Base-by-base conservation (phyloP, 2,329 filamentous ascomycete species). In the Sphaerostilbella broomeana region DNA sequence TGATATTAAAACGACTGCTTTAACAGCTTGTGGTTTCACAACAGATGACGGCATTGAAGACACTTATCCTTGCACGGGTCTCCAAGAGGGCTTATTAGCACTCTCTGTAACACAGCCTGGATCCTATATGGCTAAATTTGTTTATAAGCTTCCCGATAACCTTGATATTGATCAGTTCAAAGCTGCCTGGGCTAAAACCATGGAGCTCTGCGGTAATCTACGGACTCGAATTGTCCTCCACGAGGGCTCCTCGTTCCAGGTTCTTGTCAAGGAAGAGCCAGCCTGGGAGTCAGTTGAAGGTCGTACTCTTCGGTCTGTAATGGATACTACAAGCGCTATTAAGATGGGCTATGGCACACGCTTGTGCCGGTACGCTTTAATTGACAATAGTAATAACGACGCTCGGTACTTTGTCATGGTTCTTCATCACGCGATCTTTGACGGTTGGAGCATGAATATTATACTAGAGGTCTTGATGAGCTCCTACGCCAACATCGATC, bases 81-180 rank as follows among this genome's bases (percentile, higher is more conserved):
- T 52, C 10, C 50, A 51, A 6, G 43, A 48, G 8, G 50, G 49
- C 15, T 31, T 51, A 11, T 50, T 52, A 45, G 55, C 59, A 0
- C 47, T 63, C 4, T 53, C 60, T 2, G 50, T 47, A 25, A 53
- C 52, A 19, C 48, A 57, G 12, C 30, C 46, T 1, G 61, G 58
- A 1, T 56, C 56, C 2, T 67, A 67, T 31, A 50, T 64, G 10
- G 54, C 57, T 3, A 51, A 53, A 32, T 49, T 53, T 33, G 50
- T 49, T 10, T 43, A 54, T 28, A 43, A 44, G 16, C 47, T 58
- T 7, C 26, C 47, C 1, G 21, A 20, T 5, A 17, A 50, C 12
- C 25, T 52, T 9, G 47, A 56, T 3, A 12, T 52, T 22, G 35
- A 33, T 5, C 38, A 35, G 3, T 57, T 60, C 40, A 52, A 52